phyloP scores from a whole-genome alignment of 1,139 yeast species.

The Yamadazyma triangularis region DNA sequence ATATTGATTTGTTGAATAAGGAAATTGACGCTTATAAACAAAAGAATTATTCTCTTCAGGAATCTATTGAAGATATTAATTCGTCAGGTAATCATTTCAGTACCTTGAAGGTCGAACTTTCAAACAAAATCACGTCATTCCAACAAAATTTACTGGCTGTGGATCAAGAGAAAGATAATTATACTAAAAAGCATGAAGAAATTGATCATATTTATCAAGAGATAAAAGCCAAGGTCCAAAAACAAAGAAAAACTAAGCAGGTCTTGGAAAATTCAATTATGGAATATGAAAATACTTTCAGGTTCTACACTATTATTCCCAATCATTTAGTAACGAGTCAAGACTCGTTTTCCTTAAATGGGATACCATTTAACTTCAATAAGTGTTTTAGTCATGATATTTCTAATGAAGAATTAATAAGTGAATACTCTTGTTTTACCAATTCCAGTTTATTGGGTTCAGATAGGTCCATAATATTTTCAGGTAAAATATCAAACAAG shows the following conservation, averaged over 20 bases:
- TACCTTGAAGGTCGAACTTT: constrained; percentile 5
- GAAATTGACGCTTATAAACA: constrained; percentile 6
- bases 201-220: constrained; percentile 2
- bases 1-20: constrained; percentile 6
- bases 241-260: constrained; percentile 28
- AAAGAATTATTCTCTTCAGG: constrained; percentile 11
- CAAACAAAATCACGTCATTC: constrained; percentile 7
- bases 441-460: constrained; percentile 2
- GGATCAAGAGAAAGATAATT: not conserved
- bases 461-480: constrained; percentile 6
- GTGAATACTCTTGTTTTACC: constrained; percentile 8
- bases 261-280: constrained; percentile 51
- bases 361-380: constrained; percentile 13
- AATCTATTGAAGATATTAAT: constrained; percentile 3
- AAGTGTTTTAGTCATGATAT: constrained; percentile 14
- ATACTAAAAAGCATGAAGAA: constrained; percentile 4
- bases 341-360: constrained; percentile 3
- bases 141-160: constrained; percentile 5
- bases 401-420: constrained; percentile 4
- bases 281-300: constrained; percentile 35
- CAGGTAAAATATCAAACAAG: constrained; percentile 6
- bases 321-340: constrained; percentile 1
- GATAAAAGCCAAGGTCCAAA: constrained; percentile 3
- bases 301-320: constrained; percentile 25
- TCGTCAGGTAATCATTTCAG: constrained; percentile 4